These are phyloP conservation scores for Sarocladium oryzae DNA, from an alignment of 2,329 filamentous ascomycete species.

Conservation along the genomic window DNA sequence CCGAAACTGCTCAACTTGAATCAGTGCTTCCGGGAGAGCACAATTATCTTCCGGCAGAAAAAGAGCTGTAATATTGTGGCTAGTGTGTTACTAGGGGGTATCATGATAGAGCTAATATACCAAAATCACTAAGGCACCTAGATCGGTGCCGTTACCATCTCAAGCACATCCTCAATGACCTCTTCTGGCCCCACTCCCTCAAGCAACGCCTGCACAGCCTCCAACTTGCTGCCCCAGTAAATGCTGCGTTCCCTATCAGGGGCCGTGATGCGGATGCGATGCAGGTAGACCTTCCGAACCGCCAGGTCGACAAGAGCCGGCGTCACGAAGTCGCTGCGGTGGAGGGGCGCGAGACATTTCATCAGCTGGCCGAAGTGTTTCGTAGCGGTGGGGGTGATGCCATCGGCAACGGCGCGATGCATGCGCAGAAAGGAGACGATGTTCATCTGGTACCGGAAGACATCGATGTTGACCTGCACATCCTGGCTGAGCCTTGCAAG, in stretches of 20 bases:
- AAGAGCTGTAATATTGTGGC: background rate
- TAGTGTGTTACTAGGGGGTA: background rate
- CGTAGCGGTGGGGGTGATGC: constrained; percentile 72
- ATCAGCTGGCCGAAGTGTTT: constrained; percentile 66
- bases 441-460: constrained; percentile 80
- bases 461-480: constrained; percentile 65
- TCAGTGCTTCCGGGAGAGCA: too few species aligned
- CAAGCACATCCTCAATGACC: constrained; percentile 59
- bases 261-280: constrained; percentile 66
- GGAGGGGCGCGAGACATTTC: constrained; percentile 71
- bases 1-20: too few species aligned
- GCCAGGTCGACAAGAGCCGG: constrained; percentile 80
- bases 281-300: constrained; percentile 78
- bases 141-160: constrained; percentile 47
- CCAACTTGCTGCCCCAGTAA: constrained; percentile 81
- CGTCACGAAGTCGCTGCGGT: constrained; percentile 73
- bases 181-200: constrained; percentile 55
- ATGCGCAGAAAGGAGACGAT: constrained; percentile 80
- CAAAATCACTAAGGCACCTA: constrained; percentile 13
- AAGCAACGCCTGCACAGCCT: constrained; percentile 61
- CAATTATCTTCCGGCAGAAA: background rate
- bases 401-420: constrained; percentile 75
- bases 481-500: constrained; percentile 52
- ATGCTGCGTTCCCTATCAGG: constrained; percentile 75
- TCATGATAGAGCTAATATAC: constrained; percentile 17